Evolutionary conservation across 331 rosid species (phyloP), one percentile per base, ranked within the genome.

Genomic region (Erythrophleum ivorense): DNA sequence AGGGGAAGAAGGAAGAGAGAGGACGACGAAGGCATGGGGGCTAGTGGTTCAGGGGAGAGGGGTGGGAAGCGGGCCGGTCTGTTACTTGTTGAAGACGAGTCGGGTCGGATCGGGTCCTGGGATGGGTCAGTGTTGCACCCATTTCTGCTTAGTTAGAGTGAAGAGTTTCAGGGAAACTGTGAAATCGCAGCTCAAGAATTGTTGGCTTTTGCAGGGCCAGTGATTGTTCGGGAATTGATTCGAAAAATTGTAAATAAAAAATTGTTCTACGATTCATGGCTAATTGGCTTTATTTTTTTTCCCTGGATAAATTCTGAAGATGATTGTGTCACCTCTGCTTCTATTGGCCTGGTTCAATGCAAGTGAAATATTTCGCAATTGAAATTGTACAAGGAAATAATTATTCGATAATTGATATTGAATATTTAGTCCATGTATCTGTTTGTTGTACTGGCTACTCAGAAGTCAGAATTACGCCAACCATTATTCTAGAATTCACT

Each of bases 21-120:
- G 80, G 11, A 76, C 75, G 0, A 84, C 92, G 74, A 75, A 33
- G 75, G 89, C 82, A 15, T 88, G 91, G 90, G 93, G 95, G 65
- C 10, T 91, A 21, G 89, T 89, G 76, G 82, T 91, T 60, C 93
- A 91, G 77, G 93, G 91, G 15, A 91, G 78, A 33, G 88, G 88
- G 19, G 43, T 9, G 31, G 89, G 83, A 31, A 31, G 85, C 29
- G 86, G 81, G 19, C 91, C 95, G 18, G 84, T 80, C 8, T 91
- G 95, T 83, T 91, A 88, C 79, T 67, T 88, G 91, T 74, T 91
- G 79, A 88, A 88, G 81, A 89, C 93, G 16, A 81, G 83, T 31
- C 75, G 82, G n/a, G 89, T 77, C n/a, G 64, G 53, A 3, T 6
- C 76, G 1, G 40, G 73, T 7, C 54, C 40, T 1, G 89, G 87